Evolutionary conservation across 2,329 filamentous ascomycete species (phyloP), one percentile per base, ranked within the genome.

Genomic region (Colletotrichum trifolii): DNA sequence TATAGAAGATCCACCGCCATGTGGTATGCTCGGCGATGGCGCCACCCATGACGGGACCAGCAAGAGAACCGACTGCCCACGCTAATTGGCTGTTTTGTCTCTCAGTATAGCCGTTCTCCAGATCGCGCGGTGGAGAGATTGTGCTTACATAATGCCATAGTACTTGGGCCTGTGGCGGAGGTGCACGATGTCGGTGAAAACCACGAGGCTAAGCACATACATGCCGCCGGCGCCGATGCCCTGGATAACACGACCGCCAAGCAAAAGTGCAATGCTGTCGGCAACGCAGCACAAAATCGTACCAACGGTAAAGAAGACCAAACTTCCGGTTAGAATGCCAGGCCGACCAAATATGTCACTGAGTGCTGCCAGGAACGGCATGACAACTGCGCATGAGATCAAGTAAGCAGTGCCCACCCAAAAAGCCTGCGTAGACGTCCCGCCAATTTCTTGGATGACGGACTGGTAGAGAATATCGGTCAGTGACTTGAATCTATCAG

Each of bases 1-100:
- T 67, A 63, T 82, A 83, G 67, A 86, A 86, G 33, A 79, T 76
- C 80, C 80, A 84, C 8, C 78, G 71, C 82, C 82, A 85, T 1
- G 76, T 76, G 2, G 72, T 74, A 13, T 71, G 69, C 54, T 77
- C 65, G 1, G 72, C 75, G 59, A 78, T 74, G 35, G 71, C 69
- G 4, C 77, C 77, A 2, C 77, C 79, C 3, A 81, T 70, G 43
- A 82, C 71, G 1, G 79, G 78, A 0, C 77, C 81, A 8, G 81
- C 56, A 0, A 75, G 75, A 33, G 75, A 78, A 0, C 81, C 82
- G n/a, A 84, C 54, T 1, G 76, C 77, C 74, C 77, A 79, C 0
- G 78, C 73, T n/a, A 73, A 72, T 42, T 77, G 71, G 33, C 72
- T 70, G 33, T n/a, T n/a, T n/a, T n/a, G n/a, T n/a, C n/a, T n/a